These are phyloP conservation scores for Aspergillus sp. DNA, from an alignment of 2,329 filamentous ascomycete genomes.

Conservation along the genomic window DNA sequence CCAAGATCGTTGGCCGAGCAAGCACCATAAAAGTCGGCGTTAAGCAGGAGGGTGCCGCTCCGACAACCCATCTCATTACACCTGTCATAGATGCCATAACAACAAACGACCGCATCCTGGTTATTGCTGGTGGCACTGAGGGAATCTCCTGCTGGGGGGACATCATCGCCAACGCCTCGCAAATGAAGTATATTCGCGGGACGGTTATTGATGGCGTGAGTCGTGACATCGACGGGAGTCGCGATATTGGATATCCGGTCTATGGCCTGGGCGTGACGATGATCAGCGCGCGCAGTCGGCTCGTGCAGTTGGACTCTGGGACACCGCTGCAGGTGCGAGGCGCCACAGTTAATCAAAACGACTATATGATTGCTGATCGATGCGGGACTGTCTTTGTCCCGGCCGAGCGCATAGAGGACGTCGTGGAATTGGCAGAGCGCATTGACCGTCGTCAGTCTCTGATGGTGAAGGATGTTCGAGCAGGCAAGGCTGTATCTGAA, in stretches of 20 bases:
- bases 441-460: not conserved
- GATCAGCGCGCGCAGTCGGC: slow-evolving; percentile 14
- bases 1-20: slow-evolving; percentile 23
- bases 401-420: not conserved
- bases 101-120: slow-evolving; percentile 21
- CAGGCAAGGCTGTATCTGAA: slow-evolving; percentile 17
- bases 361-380: not conserved
- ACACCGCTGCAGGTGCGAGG: not conserved
- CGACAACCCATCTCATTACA: not conserved
- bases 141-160: slow-evolving; percentile 26
- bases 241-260: slow-evolving; percentile 33
- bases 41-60: slow-evolving; percentile 3
- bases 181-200: slow-evolving; percentile 26
- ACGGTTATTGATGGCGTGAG: slow-evolving; percentile 35
- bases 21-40: slow-evolving; percentile 21
- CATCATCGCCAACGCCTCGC: slow-evolving; percentile 24
- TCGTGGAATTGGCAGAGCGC: not conserved
- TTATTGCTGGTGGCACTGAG: slow-evolving; percentile 20
- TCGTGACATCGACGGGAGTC: slow-evolving; percentile 35
- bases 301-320: not conserved
- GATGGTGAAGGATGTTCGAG: slow-evolving; percentile 24
- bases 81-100: slow-evolving; percentile 9
- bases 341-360: not conserved
- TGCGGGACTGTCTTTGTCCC: not conserved
- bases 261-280: slow-evolving; percentile 34